phyloP scores from a whole-genome alignment of 1,284 basidiomycete species.

The Tylopilus orsonianus region DNA sequence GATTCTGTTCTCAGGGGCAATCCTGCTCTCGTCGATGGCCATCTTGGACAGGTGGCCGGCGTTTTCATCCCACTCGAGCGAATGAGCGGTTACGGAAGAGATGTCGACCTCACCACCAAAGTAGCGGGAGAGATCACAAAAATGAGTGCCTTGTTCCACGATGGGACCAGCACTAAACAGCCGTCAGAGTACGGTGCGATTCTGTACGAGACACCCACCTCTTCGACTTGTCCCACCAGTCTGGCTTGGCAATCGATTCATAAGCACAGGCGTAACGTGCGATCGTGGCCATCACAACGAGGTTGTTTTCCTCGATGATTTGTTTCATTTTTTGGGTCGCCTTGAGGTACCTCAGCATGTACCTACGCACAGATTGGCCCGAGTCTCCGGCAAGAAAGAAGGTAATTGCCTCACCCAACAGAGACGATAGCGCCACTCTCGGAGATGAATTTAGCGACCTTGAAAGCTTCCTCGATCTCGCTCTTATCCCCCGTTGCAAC shows the following conservation, averaged over 20 bases:
- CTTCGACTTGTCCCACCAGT: constrained; percentile 98
- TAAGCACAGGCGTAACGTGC: constrained; percentile 96
- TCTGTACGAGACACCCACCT: constrained; percentile 52
- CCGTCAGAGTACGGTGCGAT: constrained; percentile 3
- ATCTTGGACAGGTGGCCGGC: constrained; percentile 86
- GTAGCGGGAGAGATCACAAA: constrained; percentile 91
- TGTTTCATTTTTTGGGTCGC: constrained; percentile 98
- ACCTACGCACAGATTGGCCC: constrained; percentile 41
- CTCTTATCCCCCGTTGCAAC: constrained; percentile 80
- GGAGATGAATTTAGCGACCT: constrained; percentile 66
- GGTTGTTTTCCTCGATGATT: constrained; percentile 91
- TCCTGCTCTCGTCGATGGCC: constrained; percentile 76
- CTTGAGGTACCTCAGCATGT: constrained; percentile 92
- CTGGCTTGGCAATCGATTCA: constrained; percentile 84
- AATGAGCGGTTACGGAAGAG: constrained; percentile 79
- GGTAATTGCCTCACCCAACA: constrained; percentile 63
- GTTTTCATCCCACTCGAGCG: constrained; percentile 88
- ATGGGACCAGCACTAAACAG: constrained; percentile 77
- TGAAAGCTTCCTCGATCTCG: constrained; percentile 67
- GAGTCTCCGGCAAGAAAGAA: constrained; percentile 3
- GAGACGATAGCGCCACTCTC: constrained; percentile 80
- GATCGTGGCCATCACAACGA: constrained; percentile 97
- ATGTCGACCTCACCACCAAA: constrained; percentile 98
- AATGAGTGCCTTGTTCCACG: constrained; percentile 95
- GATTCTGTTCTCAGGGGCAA: constrained; percentile 76